A percentile compares a stretch with the other conserved stretches of the same genome.
phyloP scores from a whole-genome alignment of 2,329 filamentous ascomycete species.

The Fusarium nygamai region DNA sequence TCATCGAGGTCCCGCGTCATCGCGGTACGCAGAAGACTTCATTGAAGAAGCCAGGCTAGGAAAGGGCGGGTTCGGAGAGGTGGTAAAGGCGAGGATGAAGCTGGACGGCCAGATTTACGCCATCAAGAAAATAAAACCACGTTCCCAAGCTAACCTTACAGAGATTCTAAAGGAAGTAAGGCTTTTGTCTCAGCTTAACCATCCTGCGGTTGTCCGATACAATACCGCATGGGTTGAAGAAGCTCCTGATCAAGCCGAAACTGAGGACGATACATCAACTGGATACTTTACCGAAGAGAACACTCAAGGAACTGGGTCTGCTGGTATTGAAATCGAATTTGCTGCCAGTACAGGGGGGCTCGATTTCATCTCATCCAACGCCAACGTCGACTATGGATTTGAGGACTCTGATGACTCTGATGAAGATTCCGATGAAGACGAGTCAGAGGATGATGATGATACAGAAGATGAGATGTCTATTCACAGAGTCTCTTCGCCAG shows the following conservation, averaged over 20 bases:
- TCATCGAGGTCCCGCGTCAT: constrained; percentile 60
- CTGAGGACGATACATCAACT: constrained; percentile 66
- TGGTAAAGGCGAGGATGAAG: constrained; percentile 94
- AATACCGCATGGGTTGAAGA: constrained; percentile 96
- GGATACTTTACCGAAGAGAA: constrained; percentile 56
- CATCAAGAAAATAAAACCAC: constrained; percentile 94
- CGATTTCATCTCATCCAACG: constrained; percentile 92
- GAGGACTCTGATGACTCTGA: constrained; percentile 54
- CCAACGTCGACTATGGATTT: constrained; percentile 81
- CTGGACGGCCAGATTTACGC: constrained; percentile 94
- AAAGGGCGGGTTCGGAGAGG: constrained; percentile 94
- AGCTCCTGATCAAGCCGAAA: constrained; percentile 61
- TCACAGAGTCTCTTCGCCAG: constrained; percentile 43
- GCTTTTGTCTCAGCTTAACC: constrained; percentile 89
- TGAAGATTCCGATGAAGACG: constrained; percentile 57
- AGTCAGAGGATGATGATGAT: constrained; percentile 59
- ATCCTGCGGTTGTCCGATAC: constrained; percentile 87
- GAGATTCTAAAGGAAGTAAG: constrained; percentile 88
- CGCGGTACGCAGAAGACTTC: constrained; percentile 89
- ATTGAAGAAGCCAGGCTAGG: constrained; percentile 89
- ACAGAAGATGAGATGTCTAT: constrained; percentile 48
- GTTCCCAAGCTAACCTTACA: constrained; percentile 79
- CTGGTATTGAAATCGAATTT: constrained; percentile 64
- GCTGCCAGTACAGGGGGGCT: constrained; percentile 80
- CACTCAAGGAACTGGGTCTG: constrained; percentile 52